Percentiles rank a stretch among this genome's conserved stretches.
Conservation (phyloP, 116 monocot genomes). For the Dioscorea cayenensis region DNA sequence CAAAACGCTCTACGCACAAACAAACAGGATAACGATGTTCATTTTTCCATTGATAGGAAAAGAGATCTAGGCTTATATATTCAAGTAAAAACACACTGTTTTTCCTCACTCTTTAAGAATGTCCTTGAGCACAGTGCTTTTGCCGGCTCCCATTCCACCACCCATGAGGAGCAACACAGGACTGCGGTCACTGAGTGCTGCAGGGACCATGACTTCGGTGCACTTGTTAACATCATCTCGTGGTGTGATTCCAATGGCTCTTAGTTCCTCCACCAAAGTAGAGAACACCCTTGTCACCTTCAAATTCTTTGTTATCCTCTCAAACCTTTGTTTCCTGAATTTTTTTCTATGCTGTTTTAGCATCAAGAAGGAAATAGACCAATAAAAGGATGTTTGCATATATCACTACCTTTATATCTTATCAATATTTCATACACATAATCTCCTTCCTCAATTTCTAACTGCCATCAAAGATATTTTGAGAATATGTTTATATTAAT, state of each 20-base stretch:
- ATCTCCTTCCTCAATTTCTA: no score
- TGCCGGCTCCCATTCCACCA: slow-evolving; percentile 95
- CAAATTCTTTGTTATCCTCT: slow-evolving; percentile 65
- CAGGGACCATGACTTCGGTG: slow-evolving; percentile 83
- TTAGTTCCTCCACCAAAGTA: slow-evolving; percentile 91
- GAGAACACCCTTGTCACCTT: slow-evolving; percentile 82
- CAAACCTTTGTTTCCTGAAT: slow-evolving; percentile 71
- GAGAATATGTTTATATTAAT: no score
- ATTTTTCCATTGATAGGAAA: no score
- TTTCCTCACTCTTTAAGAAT: slow-evolving; percentile 55
- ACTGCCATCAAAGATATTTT: no score
- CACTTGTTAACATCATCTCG: slow-evolving; percentile 13
- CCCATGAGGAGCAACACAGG: slow-evolving; percentile 94
- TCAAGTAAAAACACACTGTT: no score
- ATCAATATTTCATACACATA: no score
- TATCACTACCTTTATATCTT: no score
- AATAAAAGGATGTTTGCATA: no score
- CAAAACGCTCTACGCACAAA: slow-evolving; percentile 56
- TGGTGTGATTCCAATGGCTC: slow-evolving; percentile 59
- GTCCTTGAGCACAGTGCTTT: slow-evolving; percentile 92
- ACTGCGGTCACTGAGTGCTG: slow-evolving; percentile 61
- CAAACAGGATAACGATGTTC: no score
- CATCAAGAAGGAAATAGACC: no score
- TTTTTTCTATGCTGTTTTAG: background rate
- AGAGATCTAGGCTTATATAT: no score